Base-by-base conservation (phyloP, 2,329 filamentous ascomycete genomes). In the Colletotrichum zoysiae region DNA sequence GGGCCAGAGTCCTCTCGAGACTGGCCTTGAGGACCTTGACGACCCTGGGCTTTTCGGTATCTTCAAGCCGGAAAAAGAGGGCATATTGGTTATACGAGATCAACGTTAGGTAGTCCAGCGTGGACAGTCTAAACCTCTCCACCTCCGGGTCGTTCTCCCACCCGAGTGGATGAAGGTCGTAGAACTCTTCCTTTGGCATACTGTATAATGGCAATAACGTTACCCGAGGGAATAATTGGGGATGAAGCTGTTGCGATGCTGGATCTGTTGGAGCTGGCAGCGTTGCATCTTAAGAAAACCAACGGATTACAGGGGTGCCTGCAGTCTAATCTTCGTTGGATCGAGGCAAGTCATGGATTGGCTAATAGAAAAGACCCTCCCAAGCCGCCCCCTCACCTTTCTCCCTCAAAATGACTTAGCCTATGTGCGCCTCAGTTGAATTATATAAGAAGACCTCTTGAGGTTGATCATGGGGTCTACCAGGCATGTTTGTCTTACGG, bases 11-110 rank as follows among this genome's bases (percentile, higher is more conserved):
- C 7, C 74, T 71, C 70, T 83, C 79, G 5, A 85, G 78, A 7
- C 81, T 82, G 6, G 74, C 67, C 40, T 79, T 81, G 5, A 84
- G 75, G 0, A 78, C 64, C 0, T 75, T 74, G 8, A 76, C 74
- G 0, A 71, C 76, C n/a, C 44, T 26, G 8, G 65, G 26, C 33
- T 63, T 68, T 1, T 79, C 76, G 0, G 33, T 51, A 35, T 84
- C 80, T 0, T 77, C 72, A 0, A 84, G 62, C 6, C 76, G 77
- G 74, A 84, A 84, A 71, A 83, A 84, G 0, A 84, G 67, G 1
- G 79, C 79, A 23, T 80, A 84, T 65, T 82, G 81, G 64, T 79
- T 82, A 71, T 82, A 84, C 9, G 74, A 76, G 38, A 75, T 76
- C 0, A 73, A 76, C 0, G 78, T 74, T n/a, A 82, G 74, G 33